Base-by-base conservation (phyloP, 495 filamentous ascomycete species). In the Terfezia claveryi region DNA sequence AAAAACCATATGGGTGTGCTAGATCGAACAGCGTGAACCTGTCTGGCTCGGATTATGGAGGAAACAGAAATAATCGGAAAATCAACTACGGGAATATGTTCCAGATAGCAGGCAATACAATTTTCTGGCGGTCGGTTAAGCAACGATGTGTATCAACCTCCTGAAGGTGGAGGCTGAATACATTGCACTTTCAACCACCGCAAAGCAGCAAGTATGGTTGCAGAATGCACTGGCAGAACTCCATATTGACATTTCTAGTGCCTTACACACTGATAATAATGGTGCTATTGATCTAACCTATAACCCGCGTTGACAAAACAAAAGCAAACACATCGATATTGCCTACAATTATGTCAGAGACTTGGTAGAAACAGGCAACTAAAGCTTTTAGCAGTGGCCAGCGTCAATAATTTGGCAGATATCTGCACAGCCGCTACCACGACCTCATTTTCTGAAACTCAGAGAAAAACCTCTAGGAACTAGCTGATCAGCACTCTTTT, bases 201-300 rank as follows among this genome's bases (percentile, higher is more conserved):
- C 27, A 2, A 38, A 57, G 56, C 38, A 59, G 17, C 32, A 37
- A 8, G 4, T 59, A 11, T 59, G 57, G 57, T 17, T 59, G 16
- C 23, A 17, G 23, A 3, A 20, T 0, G 55, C 14, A 2, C 50
- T 51, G 4, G 3, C 2, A 0, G 51, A 59, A 58, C 36, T 59
- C 4, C 2, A 4, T 46, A 9, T 46, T 20, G 41, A 46, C 8
- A 46, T 46, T 20, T 0, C 41, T 6, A 5, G 1, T 14, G 41
- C 41, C 6, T 8, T 46, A 14, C 16, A 10, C 16, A 11, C 10
- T 16, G 38, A 44, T 16, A 44, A 44, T 16, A 46, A 14, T 8
- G 41, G 41, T 4, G 4, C 17, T 5, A 46, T 46, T 46, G 41
- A 46, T 20, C 8, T 46, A 14, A 14, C 17, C 4, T 1, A 46